Base-by-base conservation (phyloP, 164 flowering plant genomes). In the Piper betle region DNA sequence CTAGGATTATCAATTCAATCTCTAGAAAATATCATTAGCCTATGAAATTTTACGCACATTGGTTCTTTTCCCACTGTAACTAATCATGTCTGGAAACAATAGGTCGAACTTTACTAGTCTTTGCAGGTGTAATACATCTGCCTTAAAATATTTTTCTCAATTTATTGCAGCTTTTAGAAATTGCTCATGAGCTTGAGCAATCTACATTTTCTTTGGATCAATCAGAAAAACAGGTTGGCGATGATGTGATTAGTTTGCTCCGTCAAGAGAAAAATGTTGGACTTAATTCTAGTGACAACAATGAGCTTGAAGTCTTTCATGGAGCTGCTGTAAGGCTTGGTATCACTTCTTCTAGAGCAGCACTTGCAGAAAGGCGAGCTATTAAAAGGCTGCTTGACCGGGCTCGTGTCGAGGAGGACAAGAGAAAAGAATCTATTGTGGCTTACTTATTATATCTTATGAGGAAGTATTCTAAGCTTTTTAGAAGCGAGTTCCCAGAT, bases 351-450 rank as follows among this genome's bases (percentile, higher is more conserved):
- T 91, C 97, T 3, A 82, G 96, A 66, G 88, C 92, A 38, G 96
- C 97, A 58, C 90, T 94, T 20, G 78, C 84, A 8, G 99, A 94
- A 71, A 82, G 99, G 79, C 80, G 99, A 70, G 83, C 96, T 75
- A 87, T 94, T 33, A 91, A 87, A 77, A 85, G 83, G 71, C 84
- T 94, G 58, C 68, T 87, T 64, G 96, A 85, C 65, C 80, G 85
- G 71, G 91, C 99, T 46, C 85, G 88, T 6, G 58, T 70, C 13
- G 97, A 88, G 72, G 97, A 88, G 64, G 99, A 94, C 71, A 91
- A 91, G 72, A 76, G 99, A 60, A 94, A 94, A 69, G 99, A 94
- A 71, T 88, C 96, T 42, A 94, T 94, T 62, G 91, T 91, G 55
- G 90, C 93, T 39, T 94, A 81, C 77, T 91, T 94, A 55, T 79